Evolutionary conservation across 352 stramenopile genomes (phyloP).

Genomic region (Aphanomyces cochlioides): DNA sequence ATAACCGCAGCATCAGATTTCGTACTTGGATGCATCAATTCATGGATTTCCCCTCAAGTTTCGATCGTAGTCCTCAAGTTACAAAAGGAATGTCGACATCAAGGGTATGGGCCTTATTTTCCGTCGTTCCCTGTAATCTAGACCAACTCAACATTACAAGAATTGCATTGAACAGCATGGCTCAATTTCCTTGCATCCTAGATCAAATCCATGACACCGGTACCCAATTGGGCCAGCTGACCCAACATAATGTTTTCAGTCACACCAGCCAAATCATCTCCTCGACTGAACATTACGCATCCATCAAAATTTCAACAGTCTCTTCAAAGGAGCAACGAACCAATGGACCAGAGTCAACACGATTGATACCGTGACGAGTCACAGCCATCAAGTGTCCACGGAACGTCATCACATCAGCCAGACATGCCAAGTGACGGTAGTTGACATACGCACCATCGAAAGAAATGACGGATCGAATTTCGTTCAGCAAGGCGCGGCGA

Average conservation of each 20-base stretch:
- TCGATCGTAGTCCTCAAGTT: too few species aligned
- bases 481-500: conserved; percentile 87
- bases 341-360: conserved; percentile 96
- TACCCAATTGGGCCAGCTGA: conserved; percentile 94
- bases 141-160: conserved; percentile 87
- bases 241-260: conserved; percentile 99
- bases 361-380: conserved; percentile 99
- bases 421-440: conserved; percentile 97
- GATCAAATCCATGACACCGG: conserved; percentile 96
- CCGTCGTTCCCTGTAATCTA: too few species aligned
- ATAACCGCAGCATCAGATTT: too few species aligned
- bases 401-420: conserved; percentile 99
- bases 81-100: too few species aligned
- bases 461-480: conserved; percentile 97
- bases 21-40: too few species aligned
- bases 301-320: conserved; percentile 99
- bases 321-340: conserved; percentile 99
- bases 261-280: conserved; percentile 96
- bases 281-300: conserved; percentile 97
- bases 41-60: too few species aligned
- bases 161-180: conserved; percentile 96
- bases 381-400: conserved; percentile 96
- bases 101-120: too few species aligned
- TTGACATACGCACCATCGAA: conserved; percentile 99
- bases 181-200: conserved; percentile 97